Base-by-base conservation (phyloP, 2,329 filamentous ascomycete species). In the Diaporthe vaccinii region DNA sequence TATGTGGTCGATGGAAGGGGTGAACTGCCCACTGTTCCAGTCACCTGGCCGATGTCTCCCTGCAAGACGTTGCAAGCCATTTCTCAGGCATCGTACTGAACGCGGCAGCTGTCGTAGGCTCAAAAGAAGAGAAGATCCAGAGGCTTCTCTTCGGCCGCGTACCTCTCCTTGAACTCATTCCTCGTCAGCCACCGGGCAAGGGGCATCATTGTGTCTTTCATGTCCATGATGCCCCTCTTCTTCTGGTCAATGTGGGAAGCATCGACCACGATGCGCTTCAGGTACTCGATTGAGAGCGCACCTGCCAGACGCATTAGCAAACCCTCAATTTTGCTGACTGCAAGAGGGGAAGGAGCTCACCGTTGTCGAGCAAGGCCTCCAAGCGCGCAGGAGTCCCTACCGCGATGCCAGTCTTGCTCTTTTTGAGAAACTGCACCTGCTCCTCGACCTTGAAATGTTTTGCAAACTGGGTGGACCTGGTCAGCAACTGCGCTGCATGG, bases 361-460 rank as follows among this genome's bases (percentile, higher is more conserved):
- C 95, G 77, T 95, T 91, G 53, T 97, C 93, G 46, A 98, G 90
- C 76, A 99, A 85, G 80, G 98, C 96, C 71, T 91, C 92, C 55
- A 99, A 85, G 65, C 97, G 89, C 67, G 94, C 91, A 7, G 97
- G 96, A 7, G 97, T 99, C 4, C 97, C 97, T 20, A 98, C 95
- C 3, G 94, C 96, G 77, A 98, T 94, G 39, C 95, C 95, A 17
- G 95, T 94, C 76, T 93, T 92, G 78, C 85, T 87, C 72, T 85
- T 88, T 80, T 93, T 89, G 57, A 98, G 91, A 81, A 94, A 94
- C 75, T 93, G 89, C 71, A 96, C 91, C 46, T 96, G 94, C 80
- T 98, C 96, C 72, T 94, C 91, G 15, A 99, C 85, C 85, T 99
- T 99, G 87, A 99, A 98, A 83, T 99, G 97, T 84, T 99, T 99